phyloP scores from a whole-genome alignment of 2,329 filamentous ascomycete genomes.

The Fusarium sp. region DNA sequence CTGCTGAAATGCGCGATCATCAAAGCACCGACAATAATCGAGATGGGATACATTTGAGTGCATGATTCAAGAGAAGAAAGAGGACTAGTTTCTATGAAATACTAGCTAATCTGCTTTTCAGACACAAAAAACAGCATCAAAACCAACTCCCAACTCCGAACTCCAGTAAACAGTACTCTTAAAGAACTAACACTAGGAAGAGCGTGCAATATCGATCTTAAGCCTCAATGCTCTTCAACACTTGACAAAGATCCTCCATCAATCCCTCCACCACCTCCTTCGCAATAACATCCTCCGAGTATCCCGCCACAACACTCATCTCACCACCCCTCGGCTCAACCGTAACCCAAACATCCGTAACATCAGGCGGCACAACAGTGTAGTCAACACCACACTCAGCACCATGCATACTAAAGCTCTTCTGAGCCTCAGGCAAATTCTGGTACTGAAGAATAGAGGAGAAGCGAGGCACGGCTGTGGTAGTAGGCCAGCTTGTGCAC shows the following conservation, averaged over 20 bases:
- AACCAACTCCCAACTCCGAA: background rate
- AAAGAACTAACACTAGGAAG: background rate
- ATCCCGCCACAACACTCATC: background rate
- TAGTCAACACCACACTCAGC: background rate
- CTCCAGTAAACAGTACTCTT: background rate
- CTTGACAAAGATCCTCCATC: background rate
- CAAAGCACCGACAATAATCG: no score
- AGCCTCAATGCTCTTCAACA: background rate
- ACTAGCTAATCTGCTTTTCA: fast-evolving
- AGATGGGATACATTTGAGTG: no score
- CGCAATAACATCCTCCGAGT: background rate
- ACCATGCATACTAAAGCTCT: background rate
- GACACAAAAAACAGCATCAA: background rate
- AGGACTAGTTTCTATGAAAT: background rate
- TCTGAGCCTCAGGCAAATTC: background rate
- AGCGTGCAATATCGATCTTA: fast-evolving
- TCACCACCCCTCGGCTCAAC: background rate
- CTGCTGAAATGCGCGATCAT: no score
- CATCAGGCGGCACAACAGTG: background rate
- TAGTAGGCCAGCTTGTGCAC: background rate
- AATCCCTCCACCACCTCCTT: background rate
- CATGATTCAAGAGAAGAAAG: fast-evolving
- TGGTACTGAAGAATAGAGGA: background rate
- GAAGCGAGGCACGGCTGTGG: background rate
- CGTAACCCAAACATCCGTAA: background rate